Conservation (phyloP, 2,329 filamentous ascomycete genomes). For the Exutisphaerella laricina region DNA sequence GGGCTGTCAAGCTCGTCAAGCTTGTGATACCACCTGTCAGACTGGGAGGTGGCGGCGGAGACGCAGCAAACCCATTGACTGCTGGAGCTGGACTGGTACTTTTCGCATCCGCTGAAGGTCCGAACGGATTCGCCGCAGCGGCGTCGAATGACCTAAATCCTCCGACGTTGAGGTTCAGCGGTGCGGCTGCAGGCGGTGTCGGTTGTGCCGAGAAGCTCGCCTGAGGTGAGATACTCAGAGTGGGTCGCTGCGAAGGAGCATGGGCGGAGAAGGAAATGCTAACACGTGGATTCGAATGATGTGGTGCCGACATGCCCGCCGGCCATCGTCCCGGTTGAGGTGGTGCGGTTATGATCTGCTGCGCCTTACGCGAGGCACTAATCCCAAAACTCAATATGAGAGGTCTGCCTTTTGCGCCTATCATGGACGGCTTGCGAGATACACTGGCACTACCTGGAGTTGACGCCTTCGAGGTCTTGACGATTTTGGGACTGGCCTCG, state of each 20-base stretch:
- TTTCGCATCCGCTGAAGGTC: not conserved
- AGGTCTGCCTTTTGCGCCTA: conserved; percentile 9
- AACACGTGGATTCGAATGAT: conserved; percentile 3
- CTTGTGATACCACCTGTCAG: conserved; percentile 2
- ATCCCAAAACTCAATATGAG: conserved; percentile 16
- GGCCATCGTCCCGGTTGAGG: conserved; percentile 12
- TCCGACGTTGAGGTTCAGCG: conserved; percentile 23
- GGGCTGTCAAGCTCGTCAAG: conserved; percentile 14
- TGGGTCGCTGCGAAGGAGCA: not conserved
- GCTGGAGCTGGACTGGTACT: not conserved
- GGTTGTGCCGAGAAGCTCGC: conserved; percentile 10
- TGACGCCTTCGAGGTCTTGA: conserved; percentile 21
- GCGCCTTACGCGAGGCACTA: conserved; percentile 12
- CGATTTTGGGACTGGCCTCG: conserved; percentile 26
- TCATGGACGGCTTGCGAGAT: conserved; percentile 6
- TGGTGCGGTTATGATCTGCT: conserved; percentile 19
- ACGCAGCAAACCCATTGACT: conserved; percentile 9
- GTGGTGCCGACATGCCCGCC: not conserved
- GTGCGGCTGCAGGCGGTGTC: conserved; percentile 14
- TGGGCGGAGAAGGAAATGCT: not conserved
- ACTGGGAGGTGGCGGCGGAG: conserved; percentile 10
- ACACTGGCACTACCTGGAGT: conserved; percentile 12
- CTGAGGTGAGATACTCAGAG: conserved; percentile 7
- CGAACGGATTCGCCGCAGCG: conserved; percentile 6
- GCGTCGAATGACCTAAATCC: conserved; percentile 25